Base-by-base conservation (phyloP, 2,329 filamentous ascomycete genomes). In the Nigrospora osmanthi region DNA sequence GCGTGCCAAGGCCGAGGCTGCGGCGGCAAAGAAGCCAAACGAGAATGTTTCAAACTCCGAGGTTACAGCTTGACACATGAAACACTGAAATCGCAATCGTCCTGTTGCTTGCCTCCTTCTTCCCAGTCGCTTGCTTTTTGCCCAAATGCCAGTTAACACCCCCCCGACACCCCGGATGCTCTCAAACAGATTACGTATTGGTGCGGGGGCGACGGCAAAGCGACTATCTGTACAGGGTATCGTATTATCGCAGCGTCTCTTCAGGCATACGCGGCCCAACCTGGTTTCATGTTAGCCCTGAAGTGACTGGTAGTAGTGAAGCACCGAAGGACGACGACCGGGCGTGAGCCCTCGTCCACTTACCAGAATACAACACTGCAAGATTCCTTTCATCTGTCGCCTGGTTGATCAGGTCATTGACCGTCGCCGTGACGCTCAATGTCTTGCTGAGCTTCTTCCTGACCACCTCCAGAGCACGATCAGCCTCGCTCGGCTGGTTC, bases 341-440 rank as follows among this genome's bases (percentile, higher is more conserved):
- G 38, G 16, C 23, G 23, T 7, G 23, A 28, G 23, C 23, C 23
- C 23, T 28, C 23, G 7, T 28, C 23, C n/a, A 65, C 78, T 59
- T 69, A 82, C 83, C 85, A 57, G 83, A 85, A 69, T 91, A 99
- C 55, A 99, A 67, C 36, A 96, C 83, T 3, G 93, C 91, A 58
- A 99, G 63, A 60, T 98, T 96, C 53, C 80, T 79, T 69, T 95
- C 90, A 64, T 98, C 93, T 2, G 86, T 91, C 9, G 93, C 91
- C 67, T 95, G 87, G 61, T 96, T 93, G 52, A 98, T 98, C 51
- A 98, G 68, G 60, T 98, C 93, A 58, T 96, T 97, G 44, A 98
- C 93, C 13, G 89, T 96, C 3, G 93, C 94, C 45, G 86, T 87
- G 15, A 95, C 91, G 62, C 91, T 98, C 60, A 98, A 66, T 3